Evolutionary conservation across 169 alveolate species (phyloP).

Genomic region (Plasmodium malariae): DNA sequence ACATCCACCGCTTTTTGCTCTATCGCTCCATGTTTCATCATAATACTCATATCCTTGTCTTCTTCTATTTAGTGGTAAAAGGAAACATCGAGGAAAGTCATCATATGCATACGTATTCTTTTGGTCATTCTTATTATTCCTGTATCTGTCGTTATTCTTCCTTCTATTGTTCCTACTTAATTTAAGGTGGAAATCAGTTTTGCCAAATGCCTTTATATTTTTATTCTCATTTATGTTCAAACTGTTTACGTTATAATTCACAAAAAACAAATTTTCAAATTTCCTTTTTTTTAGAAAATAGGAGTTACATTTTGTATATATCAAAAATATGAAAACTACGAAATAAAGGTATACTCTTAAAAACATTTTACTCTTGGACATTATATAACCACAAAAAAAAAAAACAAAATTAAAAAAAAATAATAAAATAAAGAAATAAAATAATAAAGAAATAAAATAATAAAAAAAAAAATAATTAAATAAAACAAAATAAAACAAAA

Average conservation of each 20-base stretch:
- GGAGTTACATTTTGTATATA: slow-evolving; percentile 48
- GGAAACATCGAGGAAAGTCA: no score
- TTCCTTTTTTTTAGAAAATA: slow-evolving; percentile 32
- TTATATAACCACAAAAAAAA: not conserved
- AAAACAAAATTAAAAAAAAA: not conserved
- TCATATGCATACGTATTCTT: no score
- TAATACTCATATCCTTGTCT: no score
- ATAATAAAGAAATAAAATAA: not conserved
- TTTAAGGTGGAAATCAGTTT: not conserved
- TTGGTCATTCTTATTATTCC: no score
- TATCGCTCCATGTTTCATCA: no score
- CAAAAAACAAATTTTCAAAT: slow-evolving; percentile 41
- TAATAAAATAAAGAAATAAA: slow-evolving; percentile 10
- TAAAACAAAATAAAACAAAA: not conserved
- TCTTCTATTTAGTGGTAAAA: no score
- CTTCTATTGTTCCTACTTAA: not conserved
- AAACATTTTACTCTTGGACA: slow-evolving; percentile 24
- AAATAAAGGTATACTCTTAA: slow-evolving; percentile 13
- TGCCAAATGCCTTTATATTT: not conserved
- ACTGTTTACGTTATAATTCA: slow-evolving; percentile 16
- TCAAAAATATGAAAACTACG: slow-evolving; percentile 15
- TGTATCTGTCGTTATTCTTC: not conserved
- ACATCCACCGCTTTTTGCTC: not conserved
- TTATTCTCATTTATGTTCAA: slow-evolving; percentile 13
- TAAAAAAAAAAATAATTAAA: not conserved